Evolutionary conservation across 441 rosid species (phyloP), one percentile per base, ranked within the genome.

Genomic region (Melastoma candidum): DNA sequence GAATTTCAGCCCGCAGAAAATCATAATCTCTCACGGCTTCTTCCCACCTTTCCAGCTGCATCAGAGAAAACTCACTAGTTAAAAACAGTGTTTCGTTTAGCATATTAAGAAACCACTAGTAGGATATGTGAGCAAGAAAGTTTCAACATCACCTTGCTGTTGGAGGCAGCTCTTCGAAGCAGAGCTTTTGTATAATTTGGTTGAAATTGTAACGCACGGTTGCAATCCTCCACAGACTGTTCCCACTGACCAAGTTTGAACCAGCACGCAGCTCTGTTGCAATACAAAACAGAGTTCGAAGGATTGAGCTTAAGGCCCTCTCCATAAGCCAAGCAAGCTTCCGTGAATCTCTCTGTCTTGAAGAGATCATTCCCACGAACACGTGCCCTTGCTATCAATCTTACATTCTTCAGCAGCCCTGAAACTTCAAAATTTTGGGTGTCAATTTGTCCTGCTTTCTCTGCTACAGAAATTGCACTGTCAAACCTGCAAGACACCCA

Each of bases 1-100:
- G 97, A 48, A 88, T 82, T 66, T 83, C 90, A 69, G 63, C 82
- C 58, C 89, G 75, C 63, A 92, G 71, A 49, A 81, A 80, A 54
- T 88, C 97, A 54, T 82, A 92, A 70, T 92, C 98, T 67, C 81
- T 76, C 66, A 88, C 95, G 10, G 94, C 87, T 26, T 82, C 94
- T 45, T 67, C 78, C 98, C 98, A 92, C 67, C 59, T 48, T 43
- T 41, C 59, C 14, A 62, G 47, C 66, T 62, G 66, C 26, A 32
- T 32, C 41, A 4, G 8, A 32, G 5, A 32, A 32, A 3, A 32
- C 41, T 32, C 41, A 32, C 7, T 32, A 32, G 41, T 8, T 32
- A 32, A 32, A 32, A 32, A 17, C 41, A 32, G 8, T 32, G 8
- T 32, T 32, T 8, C 5, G 8, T 32, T 32, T 32, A 6, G 8